Base-by-base conservation (phyloP, 2,329 filamentous ascomycete genomes). In the Colletotrichum trifolii region DNA sequence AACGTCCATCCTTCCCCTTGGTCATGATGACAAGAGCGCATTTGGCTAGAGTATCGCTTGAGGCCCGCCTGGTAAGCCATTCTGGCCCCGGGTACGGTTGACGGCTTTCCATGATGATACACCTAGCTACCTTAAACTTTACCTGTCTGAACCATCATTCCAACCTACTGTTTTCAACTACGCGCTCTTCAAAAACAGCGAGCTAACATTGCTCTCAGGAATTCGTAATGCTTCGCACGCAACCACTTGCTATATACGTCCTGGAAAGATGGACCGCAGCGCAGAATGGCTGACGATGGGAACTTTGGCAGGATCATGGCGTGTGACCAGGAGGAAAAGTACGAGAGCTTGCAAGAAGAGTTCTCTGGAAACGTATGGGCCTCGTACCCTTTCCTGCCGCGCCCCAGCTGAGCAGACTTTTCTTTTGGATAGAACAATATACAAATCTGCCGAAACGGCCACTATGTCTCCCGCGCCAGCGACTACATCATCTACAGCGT, bases 1-100 rank as follows among this genome's bases (percentile, higher is more conserved):
- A 40, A 42, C 53, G 33, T 15, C 39, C 48, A 35, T 46, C 55
- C 53, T 57, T 45, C 54, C 64, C 67, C 63, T 60, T 65, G 73
- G 79, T 69, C 77, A 94, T 96, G 95, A 98, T 98, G 95, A 98
- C 95, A 93, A 95, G 95, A 98, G 95, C 94, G 95, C 95, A 98
- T 98, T 98, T 98, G 95, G 95, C 95, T 98, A 93, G 95, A 98
- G 95, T 86, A 97, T 94, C 88, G 89, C 83, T 80, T 82, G 84
- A 82, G 81, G 82, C 76, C 79, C 74, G 79, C 80, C 83, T 83
- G 83, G 83, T 80, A 82, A 80, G 84, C 90, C 91, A 89, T 97
- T 91, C 87, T 95, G 93, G 91, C 84, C 80, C 82, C 81, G 81
- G 81, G 82, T 75, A 76, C 71, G 77, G 82, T 79, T 78, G 83